A percentile compares a stretch with the other conserved stretches of the same genome.
Evolutionary conservation across 805 yeast genomes (phyloP).

Genomic region (Cephaloascus fragrans): DNA sequence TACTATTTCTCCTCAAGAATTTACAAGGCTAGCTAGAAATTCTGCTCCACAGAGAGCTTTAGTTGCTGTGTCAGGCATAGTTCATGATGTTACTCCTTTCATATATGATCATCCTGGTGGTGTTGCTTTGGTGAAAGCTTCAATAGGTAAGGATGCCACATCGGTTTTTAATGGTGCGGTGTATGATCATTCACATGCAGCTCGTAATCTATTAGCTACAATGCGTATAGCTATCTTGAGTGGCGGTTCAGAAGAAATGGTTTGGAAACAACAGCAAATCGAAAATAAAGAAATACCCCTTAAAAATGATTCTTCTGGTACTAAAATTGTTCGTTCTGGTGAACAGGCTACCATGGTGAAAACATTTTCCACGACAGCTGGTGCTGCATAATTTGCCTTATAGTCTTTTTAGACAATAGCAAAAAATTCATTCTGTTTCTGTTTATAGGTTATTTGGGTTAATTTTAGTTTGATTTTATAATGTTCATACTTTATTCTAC

Average conservation of each 20-base stretch:
- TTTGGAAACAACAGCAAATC: slow-evolving; percentile 66
- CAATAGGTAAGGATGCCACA: slow-evolving; percentile 90
- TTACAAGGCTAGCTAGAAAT: slow-evolving; percentile 25
- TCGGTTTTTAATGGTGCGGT: slow-evolving; percentile 94
- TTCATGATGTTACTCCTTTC: slow-evolving; percentile 89
- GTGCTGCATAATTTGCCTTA: slow-evolving; percentile 38
- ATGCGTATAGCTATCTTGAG: slow-evolving; percentile 87
- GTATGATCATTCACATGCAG: slow-evolving; percentile 88
- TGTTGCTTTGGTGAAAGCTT: slow-evolving; percentile 60
- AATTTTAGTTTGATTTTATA: neutral
- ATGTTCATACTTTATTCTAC: neutral
- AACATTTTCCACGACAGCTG: slow-evolving; percentile 42
- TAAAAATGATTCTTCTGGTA: slow-evolving; percentile 43
- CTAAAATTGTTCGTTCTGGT: slow-evolving; percentile 49
- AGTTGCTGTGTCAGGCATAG: slow-evolving; percentile 82
- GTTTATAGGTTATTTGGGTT: no score
- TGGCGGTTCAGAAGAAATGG: slow-evolving; percentile 72
- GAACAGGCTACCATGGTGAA: slow-evolving; percentile 42
- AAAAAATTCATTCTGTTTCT: no score
- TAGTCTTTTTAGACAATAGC: no score
- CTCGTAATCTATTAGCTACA: slow-evolving; percentile 80
- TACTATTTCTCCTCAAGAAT: slow-evolving; percentile 38
- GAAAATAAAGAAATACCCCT: slow-evolving; percentile 57
- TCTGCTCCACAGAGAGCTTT: slow-evolving; percentile 42
- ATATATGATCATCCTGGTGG: slow-evolving; percentile 95